Base-by-base conservation (phyloP, 257 asterid genomes). In the Capsicum chinense region DNA sequence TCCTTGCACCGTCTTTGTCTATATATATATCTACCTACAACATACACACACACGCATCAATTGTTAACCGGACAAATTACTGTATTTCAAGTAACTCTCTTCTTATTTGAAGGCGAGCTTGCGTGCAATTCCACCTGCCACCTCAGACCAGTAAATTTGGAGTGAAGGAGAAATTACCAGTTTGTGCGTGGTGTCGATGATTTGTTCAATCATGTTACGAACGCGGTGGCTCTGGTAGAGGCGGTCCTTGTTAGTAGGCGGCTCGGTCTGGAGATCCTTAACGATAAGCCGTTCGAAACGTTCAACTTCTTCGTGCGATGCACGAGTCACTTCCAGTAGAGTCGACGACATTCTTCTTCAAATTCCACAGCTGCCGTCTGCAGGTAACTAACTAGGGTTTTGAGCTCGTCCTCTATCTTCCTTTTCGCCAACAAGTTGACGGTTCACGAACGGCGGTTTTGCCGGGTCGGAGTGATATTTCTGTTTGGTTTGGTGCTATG, bases 161-260 rank as follows among this genome's bases (percentile, higher is more conserved):
- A 26, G 33, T 26, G 48, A 70, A 5, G 13, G 39, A 7, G 19
- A 82, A 83, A 76, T 39, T 88, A 96, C 97, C 80, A 95, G 95
- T 70, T 92, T 95, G 88, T 88, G 88, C 83, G 92, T 91, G 63
- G 97, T 91, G 69, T 90, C 88, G 5, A 84, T 90, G 88, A 95
- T 89, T 91, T 89, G 97, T 16, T 97, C 99, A 37, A 97, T 94
- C 94, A 93, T 91, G 84, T 90, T 90, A 70, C 98, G 97, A 63
- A 92, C 97, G 79, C 98, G 97, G 92, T 95, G 98, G 90, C 97
- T 93, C 84, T 95, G 98, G 85, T 88, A 59, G 71, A 97, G 99
- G 33, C 99, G 97, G 85, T 94, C 98, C 84, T 87, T 95, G 89
- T 86, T 91, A 39, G 95, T 86, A 79, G 91, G 85, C 70, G 99